Conservation (phyloP, 2,329 filamentous ascomycete genomes). For the Phoma herbarum region DNA sequence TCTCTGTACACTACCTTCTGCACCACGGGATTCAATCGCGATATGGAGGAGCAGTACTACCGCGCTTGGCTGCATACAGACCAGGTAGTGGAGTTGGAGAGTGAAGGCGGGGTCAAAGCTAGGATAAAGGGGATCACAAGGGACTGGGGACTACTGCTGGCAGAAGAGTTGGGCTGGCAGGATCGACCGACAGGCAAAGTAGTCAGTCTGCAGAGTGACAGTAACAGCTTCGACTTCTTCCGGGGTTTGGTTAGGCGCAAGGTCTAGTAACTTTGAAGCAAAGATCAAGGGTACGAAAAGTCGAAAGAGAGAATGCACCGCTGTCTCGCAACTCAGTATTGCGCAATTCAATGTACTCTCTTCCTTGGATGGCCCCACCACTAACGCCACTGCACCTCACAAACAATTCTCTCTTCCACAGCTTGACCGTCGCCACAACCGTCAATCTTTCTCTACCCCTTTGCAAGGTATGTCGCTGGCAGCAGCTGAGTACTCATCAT, state of each 20-base stretch:
- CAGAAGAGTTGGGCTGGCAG: slow-evolving; percentile 79
- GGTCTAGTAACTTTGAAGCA: slow-evolving; percentile 54
- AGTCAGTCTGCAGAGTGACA: slow-evolving; percentile 90
- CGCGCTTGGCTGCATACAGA: slow-evolving; percentile 78
- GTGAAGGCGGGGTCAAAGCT: slow-evolving; percentile 77
- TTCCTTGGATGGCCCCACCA: background rate
- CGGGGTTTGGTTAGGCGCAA: slow-evolving; percentile 85
- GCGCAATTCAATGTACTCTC: background rate
- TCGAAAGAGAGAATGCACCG: background rate
- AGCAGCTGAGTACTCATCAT: too few relatives aligned
- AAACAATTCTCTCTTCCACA: background rate
- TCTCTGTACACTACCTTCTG: slow-evolving; percentile 78
- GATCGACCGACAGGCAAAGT: slow-evolving; percentile 78
- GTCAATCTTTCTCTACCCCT: background rate
- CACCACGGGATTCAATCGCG: slow-evolving; percentile 74
- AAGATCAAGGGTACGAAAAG: background rate
- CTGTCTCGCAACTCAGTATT: too few relatives aligned
- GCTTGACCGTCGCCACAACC: background rate
- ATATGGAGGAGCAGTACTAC: slow-evolving; percentile 73
- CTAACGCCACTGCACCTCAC: background rate
- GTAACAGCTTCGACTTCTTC: slow-evolving; percentile 99
- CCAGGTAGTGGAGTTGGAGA: slow-evolving; percentile 78
- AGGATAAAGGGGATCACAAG: slow-evolving; percentile 84
- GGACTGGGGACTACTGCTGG: slow-evolving; percentile 89
- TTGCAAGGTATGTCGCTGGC: too few relatives aligned